Base-by-base conservation (phyloP, 768 basidiomycete species). In the Amanita molliuscula region DNA sequence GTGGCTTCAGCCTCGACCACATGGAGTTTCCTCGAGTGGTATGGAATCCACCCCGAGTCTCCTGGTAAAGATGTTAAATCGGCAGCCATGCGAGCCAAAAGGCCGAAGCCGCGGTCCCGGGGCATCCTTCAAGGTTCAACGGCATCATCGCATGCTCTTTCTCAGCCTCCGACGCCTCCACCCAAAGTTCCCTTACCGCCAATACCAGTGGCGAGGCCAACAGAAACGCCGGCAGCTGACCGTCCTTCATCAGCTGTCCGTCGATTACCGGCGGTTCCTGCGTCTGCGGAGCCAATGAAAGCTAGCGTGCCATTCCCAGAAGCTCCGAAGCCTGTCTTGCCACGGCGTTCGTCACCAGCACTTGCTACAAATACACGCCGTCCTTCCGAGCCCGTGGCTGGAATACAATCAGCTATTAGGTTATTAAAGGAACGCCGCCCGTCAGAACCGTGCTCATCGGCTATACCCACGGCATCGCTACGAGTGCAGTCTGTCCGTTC, bases 1-100 rank as follows among this genome's bases (percentile, higher is more conserved):
- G 55, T 63, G 33, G 57, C 64, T 50, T 65, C 67, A 26, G 58
- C 65, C 50, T 67, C 67, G 0, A 61, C 67, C 8, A 68, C 65
- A 8, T 53, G 66, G 47, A 67, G 64, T 55, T 67, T 68, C 47
- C 56, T 68, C 35, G 65, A 66, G 44, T 67, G 64, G 60, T 62
- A 66, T 53, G 66, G 66, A 2, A 66, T 67, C n/a, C 65, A 62
- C 45, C 62, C 65, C 0, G 65, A 64, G 47, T 62, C 67, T 6
- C 67, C 65, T 6, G 51, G 55, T 1, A 40, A 42, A 41, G 16
- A 34, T 11, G 33, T 35, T 15, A 41, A 35, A 31, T 44, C 41
- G 9, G 33, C 41, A 1, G 34, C 13, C 20, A 5, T 50, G 10
- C 31, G 33, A 35, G 31, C 31, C 28, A 20, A 40, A 50, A 33